Conservation (phyloP, 116 monocot species). For the Iris pallida region DNA sequence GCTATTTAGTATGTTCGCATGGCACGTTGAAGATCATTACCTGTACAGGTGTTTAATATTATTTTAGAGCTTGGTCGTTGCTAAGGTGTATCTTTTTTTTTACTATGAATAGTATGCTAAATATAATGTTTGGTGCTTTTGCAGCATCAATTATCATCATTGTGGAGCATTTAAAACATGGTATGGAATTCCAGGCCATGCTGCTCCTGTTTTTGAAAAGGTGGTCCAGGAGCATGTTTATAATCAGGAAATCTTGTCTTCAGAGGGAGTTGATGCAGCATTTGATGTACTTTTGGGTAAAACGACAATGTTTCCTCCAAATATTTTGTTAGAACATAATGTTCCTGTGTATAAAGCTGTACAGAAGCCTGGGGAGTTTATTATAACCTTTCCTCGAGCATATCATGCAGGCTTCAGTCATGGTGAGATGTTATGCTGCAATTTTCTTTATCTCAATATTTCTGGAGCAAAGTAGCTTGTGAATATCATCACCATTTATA, state of each 20-base stretch:
- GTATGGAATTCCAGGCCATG: slow-evolving; percentile 95
- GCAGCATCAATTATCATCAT: slow-evolving; percentile 98
- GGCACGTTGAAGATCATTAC: slow-evolving; percentile 99
- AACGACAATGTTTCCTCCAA: slow-evolving; percentile 97
- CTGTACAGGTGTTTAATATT: slow-evolving; percentile 63
- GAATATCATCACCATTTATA: background rate
- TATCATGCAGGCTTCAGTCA: slow-evolving; percentile 99
- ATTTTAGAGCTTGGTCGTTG: slow-evolving; percentile 2
- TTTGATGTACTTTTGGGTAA: slow-evolving; percentile 92
- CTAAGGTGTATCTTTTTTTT: background rate
- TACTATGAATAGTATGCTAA: background rate
- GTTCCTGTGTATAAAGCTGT: slow-evolving; percentile 96
- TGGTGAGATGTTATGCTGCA: slow-evolving; percentile 33
- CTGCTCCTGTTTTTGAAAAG: slow-evolving; percentile 75
- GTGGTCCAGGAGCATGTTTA: slow-evolving; percentile 70
- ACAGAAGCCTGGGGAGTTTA: slow-evolving; percentile 92
- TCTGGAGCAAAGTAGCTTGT: background rate
- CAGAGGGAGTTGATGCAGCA: slow-evolving; percentile 62
- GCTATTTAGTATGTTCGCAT: slow-evolving; percentile 99
- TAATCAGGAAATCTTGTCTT: slow-evolving; percentile 55
- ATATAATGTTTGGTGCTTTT: background rate
- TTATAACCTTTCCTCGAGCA: slow-evolving; percentile 90
- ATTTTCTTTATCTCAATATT: background rate
- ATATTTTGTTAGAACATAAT: slow-evolving; percentile 64
- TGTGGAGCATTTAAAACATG: slow-evolving; percentile 98